Percentiles rank a stretch among this genome's conserved stretches.
Evolutionary conservation across 306 rosid species (phyloP).

Genomic region (Begonia loranthoides): DNA sequence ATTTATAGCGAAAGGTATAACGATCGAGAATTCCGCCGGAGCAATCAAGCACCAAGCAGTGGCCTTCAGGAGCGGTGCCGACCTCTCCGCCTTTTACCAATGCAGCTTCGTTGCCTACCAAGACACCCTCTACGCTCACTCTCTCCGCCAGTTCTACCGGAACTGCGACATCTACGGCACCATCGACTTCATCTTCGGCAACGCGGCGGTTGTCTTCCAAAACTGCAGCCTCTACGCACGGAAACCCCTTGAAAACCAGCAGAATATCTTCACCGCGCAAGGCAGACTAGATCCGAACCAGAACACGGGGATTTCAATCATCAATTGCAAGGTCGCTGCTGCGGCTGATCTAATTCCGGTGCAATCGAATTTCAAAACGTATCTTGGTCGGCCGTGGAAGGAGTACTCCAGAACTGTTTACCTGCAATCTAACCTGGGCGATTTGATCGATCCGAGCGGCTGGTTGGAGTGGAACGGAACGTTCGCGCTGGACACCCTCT

Average conservation of each 20-base stretch:
- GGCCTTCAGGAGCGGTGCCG: constrained; percentile 58
- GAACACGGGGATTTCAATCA: constrained; percentile 62
- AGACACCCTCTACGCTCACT: constrained; percentile 89
- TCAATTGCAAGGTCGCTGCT: constrained; percentile 51
- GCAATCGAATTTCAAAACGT: constrained; percentile 26
- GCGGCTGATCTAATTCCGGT: constrained; percentile 50
- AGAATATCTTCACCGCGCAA: constrained; percentile 74
- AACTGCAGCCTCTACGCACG: constrained; percentile 76
- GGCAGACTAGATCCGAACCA: constrained; percentile 81
- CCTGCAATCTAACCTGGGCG: constrained; percentile 34
- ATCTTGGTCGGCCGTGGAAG: constrained; percentile 86
- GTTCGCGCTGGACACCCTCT: constrained; percentile 54
- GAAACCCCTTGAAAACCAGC: constrained; percentile 39
- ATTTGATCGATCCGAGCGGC: constrained; percentile 44
- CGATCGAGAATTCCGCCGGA: constrained; percentile 77
- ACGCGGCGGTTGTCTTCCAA: constrained; percentile 66
- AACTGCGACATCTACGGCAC: constrained; percentile 84
- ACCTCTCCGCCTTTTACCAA: constrained; percentile 57
- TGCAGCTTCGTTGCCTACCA: constrained; percentile 86
- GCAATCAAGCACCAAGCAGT: constrained; percentile 89
- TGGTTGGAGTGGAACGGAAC: constrained; percentile 80
- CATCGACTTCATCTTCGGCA: constrained; percentile 72
- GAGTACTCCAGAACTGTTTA: constrained; percentile 54
- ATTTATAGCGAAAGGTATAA: constrained; percentile 75
- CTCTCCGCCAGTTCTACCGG: constrained; percentile 79